These are phyloP conservation scores for Clitoria ternatea DNA, from an alignment of 306 rosid genomes.

Conservation along the genomic window DNA sequence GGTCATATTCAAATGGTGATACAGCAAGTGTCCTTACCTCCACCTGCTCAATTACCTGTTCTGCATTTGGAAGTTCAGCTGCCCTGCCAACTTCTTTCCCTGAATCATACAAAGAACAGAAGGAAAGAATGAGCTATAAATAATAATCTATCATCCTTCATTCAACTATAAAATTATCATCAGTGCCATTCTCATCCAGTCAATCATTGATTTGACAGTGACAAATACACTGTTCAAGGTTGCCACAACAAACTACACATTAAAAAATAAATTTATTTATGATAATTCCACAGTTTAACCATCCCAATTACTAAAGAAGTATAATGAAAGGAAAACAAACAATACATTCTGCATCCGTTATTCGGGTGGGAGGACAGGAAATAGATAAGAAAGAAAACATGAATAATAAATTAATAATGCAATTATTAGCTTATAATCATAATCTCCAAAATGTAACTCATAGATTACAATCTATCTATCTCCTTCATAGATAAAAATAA, in stretches of 20 bases:
- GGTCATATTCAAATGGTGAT: slow-evolving; percentile 62
- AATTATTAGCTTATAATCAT: too few species aligned
- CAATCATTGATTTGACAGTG: neutral
- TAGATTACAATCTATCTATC: too few species aligned
- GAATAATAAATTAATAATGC: too few species aligned
- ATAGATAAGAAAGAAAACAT: too few species aligned
- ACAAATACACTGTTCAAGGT: neutral
- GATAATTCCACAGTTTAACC: neutral
- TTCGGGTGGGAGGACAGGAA: too few species aligned
- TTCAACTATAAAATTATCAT: neutral
- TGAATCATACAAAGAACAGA: slow-evolving; percentile 23
- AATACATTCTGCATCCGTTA: neutral
- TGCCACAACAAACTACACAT: neutral
- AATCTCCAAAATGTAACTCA: too few species aligned
- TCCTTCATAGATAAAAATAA: too few species aligned
- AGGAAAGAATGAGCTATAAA: neutral
- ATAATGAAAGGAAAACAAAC: neutral
- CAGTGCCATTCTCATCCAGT: neutral
- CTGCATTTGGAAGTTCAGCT: slow-evolving; percentile 58
- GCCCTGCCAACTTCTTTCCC: slow-evolving; percentile 68
- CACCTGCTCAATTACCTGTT: slow-evolving; percentile 75
- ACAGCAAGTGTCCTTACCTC: slow-evolving; percentile 81
- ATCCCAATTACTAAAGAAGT: neutral
- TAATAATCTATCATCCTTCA: neutral
- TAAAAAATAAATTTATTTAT: neutral